Evolutionary conservation across 2,329 filamentous ascomycete species (phyloP).

Genomic region (Cytospora chrysosperma): DNA sequence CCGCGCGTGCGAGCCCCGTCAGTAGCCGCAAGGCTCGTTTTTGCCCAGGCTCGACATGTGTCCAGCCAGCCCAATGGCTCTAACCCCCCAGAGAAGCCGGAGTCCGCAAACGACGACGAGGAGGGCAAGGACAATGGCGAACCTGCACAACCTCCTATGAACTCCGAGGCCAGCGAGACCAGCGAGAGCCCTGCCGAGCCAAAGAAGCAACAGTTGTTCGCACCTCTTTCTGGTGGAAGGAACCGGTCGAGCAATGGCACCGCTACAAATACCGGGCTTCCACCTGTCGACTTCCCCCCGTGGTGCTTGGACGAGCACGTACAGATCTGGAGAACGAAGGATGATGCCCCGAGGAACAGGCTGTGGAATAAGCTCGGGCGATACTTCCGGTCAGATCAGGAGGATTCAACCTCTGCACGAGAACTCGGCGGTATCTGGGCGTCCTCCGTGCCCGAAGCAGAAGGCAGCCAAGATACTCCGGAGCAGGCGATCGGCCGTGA

Average conservation of each 20-base stretch:
- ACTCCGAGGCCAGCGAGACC: conserved; percentile 16
- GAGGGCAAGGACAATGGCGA: conserved; percentile 19
- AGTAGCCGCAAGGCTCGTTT: neutral
- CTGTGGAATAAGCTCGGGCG: conserved; percentile 19
- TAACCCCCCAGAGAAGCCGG: conserved; percentile 17
- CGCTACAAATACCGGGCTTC: conserved; percentile 33
- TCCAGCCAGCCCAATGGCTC: conserved; percentile 20
- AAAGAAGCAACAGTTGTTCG: conserved; percentile 17
- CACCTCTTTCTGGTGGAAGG: conserved; percentile 7
- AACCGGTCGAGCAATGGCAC: conserved; percentile 3
- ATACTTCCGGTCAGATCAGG: neutral
- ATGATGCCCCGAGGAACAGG: conserved; percentile 26
- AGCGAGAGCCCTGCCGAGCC: conserved; percentile 14
- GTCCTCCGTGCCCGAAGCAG: conserved; percentile 18
- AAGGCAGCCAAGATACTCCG: conserved; percentile 24
- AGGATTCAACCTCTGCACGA: conserved; percentile 6
- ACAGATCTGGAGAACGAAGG: conserved; percentile 35
- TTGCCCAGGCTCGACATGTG: conserved; percentile 1
- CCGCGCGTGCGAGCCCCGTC: neutral
- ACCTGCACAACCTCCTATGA: conserved; percentile 15
- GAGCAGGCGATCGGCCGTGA: conserved; percentile 31
- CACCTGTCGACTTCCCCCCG: conserved; percentile 54
- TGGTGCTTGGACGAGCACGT: conserved; percentile 58
- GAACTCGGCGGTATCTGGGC: conserved; percentile 16
- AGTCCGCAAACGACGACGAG: conserved; percentile 12